Evolutionary conservation across 169 alveolate genomes (phyloP).

Genomic region (Babesia sp.): DNA sequence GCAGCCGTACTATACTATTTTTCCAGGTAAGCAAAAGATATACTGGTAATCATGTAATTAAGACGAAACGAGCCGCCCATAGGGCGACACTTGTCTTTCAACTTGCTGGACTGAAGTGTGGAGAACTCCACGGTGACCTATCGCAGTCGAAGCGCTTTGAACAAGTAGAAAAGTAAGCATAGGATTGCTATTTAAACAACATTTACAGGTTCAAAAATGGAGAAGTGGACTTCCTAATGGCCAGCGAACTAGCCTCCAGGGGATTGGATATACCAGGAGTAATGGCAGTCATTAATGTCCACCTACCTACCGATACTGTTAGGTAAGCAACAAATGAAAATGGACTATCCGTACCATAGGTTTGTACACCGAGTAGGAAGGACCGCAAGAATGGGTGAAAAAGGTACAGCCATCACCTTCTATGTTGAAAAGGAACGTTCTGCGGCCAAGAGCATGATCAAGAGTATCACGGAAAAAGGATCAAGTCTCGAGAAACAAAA

Average conservation of each 20-base stretch:
- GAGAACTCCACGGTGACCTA: conserved; percentile 93
- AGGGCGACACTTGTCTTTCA: conserved; percentile 82
- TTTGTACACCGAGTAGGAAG: conserved; percentile 94
- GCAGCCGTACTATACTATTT: conserved; percentile 84
- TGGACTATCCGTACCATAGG: conserved; percentile 46
- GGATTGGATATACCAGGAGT: conserved; percentile 93
- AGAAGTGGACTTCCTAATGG: conserved; percentile 85
- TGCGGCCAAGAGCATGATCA: conserved; percentile 75
- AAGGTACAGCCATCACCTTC: conserved; percentile 89
- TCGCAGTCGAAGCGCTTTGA: conserved; percentile 91
- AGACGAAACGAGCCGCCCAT: conserved; percentile 90
- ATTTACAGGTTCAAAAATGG: conserved; percentile 88
- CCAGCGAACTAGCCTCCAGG: conserved; percentile 94
- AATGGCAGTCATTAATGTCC: conserved; percentile 88
- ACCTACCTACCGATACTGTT: conserved; percentile 88
- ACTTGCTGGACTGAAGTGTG: conserved; percentile 84
- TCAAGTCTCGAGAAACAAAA: conserved; percentile 64
- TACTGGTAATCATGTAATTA: conserved; percentile 56
- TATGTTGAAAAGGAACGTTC: conserved; percentile 88
- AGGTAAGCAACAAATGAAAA: conserved; percentile 8
- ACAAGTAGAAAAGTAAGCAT: conserved; percentile 78
- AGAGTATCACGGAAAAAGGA: conserved; percentile 64
- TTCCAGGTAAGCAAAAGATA: conserved; percentile 81
- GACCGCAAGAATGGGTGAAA: conserved; percentile 92
- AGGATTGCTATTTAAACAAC: conserved; percentile 2